Percentiles rank a stretch among this genome's conserved stretches.
phyloP scores from a whole-genome alignment of 805 yeast species.

The Saccharomyces eubayanus region DNA sequence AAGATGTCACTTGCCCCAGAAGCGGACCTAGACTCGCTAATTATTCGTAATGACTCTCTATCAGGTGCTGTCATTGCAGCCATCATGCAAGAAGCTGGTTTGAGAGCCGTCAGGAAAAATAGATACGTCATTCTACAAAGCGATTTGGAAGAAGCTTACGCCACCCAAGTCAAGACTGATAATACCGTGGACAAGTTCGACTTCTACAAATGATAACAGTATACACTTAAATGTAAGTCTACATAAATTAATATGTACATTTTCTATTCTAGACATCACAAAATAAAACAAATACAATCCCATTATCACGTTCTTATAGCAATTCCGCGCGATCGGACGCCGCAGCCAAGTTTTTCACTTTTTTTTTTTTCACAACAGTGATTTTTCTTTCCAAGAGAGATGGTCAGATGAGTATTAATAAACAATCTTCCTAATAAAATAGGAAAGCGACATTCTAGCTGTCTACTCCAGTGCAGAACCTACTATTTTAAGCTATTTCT shows the following conservation, averaged over 20 bases:
- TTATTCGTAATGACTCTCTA: slow-evolving; percentile 90
- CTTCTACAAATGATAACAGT: slow-evolving; percentile 62
- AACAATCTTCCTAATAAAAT: not conserved
- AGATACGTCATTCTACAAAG: slow-evolving; percentile 93
- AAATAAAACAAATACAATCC: not conserved
- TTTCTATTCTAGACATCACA: not conserved
- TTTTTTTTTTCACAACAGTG: not conserved
- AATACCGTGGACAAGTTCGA: slow-evolving; percentile 95
- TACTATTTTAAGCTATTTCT: not conserved
- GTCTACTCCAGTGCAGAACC: not conserved
- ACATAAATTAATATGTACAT: not conserved
- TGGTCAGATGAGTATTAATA: not conserved
- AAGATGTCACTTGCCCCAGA: slow-evolving; percentile 98
- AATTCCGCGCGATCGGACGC: not conserved
- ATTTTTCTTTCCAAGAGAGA: not conserved
- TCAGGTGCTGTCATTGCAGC: slow-evolving; percentile 98
- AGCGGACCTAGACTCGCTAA: slow-evolving; percentile 88
- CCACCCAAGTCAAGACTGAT: slow-evolving; percentile 92
- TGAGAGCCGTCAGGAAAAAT: slow-evolving; percentile 96
- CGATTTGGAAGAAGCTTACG: slow-evolving; percentile 96
- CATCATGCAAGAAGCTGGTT: slow-evolving; percentile 99
- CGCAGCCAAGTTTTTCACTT: slow-evolving; percentile 1
- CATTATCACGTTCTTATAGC: not conserved
- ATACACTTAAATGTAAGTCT: not conserved
- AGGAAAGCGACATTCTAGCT: not conserved